Conservation (phyloP, 1,284 basidiomycete species). For the Puccinia novopanici region DNA sequence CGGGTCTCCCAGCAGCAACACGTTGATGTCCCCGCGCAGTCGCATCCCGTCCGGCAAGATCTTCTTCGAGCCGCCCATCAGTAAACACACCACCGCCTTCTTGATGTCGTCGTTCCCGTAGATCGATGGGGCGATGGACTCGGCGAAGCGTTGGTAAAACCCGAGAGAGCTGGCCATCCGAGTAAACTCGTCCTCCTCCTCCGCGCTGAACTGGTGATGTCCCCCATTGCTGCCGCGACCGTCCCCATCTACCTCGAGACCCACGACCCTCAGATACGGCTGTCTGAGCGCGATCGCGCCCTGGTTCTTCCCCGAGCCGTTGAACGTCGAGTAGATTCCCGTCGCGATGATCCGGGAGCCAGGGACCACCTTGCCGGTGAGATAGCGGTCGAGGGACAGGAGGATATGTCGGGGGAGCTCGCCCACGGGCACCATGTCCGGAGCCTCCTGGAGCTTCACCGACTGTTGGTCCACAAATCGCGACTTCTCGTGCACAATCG, state of each 20-base stretch:
- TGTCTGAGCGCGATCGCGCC: conserved; percentile 82
- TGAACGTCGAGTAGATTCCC: conserved; percentile 95
- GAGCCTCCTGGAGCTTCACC: conserved; percentile 96
- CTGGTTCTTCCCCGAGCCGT: conserved; percentile 59
- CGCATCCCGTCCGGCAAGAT: conserved; percentile 96
- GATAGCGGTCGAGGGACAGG: conserved; percentile 79
- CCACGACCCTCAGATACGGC: conserved; percentile 89
- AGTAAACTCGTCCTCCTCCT: conserved; percentile 93
- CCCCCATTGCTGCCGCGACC: conserved; percentile 67
- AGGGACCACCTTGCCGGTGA: conserved; percentile 88
- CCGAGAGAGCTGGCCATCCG: conserved; percentile 84
- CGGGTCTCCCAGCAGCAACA: conserved; percentile 90
- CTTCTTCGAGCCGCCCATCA: conserved; percentile 96
- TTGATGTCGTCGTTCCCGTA: conserved; percentile 98
- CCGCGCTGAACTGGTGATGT: conserved; percentile 76
- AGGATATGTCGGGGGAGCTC: conserved; percentile 95
- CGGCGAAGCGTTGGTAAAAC: conserved; percentile 91
- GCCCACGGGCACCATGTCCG: conserved; percentile 99
- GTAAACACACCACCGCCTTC: conserved; percentile 91
- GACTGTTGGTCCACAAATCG: conserved; percentile 93
- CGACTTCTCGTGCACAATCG: conserved; percentile 93
- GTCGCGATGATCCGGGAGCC: conserved; percentile 92
- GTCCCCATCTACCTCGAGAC: conserved; percentile 80
- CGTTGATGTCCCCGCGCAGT: conserved; percentile 95
- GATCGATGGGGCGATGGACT: conserved; percentile 94